A percentile compares a stretch with the other conserved stretches of the same genome.
These are phyloP conservation scores for Boletus rubescentipes DNA, from an alignment of 768 basidiomycete genomes.

Conservation along the genomic window DNA sequence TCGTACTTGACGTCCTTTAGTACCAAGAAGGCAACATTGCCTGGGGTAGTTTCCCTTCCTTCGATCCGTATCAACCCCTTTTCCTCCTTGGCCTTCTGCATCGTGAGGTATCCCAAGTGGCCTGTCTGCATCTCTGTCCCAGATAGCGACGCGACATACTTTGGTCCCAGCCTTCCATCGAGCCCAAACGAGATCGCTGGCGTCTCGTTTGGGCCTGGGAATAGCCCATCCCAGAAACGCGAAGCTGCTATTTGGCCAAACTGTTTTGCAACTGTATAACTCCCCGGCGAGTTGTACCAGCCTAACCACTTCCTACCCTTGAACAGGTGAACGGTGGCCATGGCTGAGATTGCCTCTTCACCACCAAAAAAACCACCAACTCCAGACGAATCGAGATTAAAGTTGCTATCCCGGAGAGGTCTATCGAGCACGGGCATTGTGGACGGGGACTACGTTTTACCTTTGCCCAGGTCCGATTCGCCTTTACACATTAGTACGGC, in stretches of 20 bases:
- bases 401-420: constrained; percentile 9
- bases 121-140: constrained; percentile 31
- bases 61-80: not conserved
- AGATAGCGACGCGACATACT: constrained; percentile 26
- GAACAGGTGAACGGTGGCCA: constrained; percentile 36
- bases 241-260: constrained; percentile 31
- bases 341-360: constrained; percentile 38
- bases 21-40: constrained; percentile 22
- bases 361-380: constrained; percentile 39
- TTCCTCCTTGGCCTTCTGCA: constrained; percentile 14
- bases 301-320: constrained; percentile 34
- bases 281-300: constrained; percentile 39
- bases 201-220: constrained; percentile 28
- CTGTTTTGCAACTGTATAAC: constrained; percentile 33
- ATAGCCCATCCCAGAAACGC: constrained; percentile 33
- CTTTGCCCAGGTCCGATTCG: no score
- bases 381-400: constrained; percentile 31
- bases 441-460: not conserved
- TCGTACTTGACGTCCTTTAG: constrained; percentile 24
- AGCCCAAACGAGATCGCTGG: constrained; percentile 31
- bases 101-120: constrained; percentile 30
- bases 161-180: constrained; percentile 29
- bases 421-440: constrained; percentile 18
- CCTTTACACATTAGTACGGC: no score
- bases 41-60: constrained; percentile 19